phyloP scores from a whole-genome alignment of 441 rosid genomes.

The Populus trichocarpa region DNA sequence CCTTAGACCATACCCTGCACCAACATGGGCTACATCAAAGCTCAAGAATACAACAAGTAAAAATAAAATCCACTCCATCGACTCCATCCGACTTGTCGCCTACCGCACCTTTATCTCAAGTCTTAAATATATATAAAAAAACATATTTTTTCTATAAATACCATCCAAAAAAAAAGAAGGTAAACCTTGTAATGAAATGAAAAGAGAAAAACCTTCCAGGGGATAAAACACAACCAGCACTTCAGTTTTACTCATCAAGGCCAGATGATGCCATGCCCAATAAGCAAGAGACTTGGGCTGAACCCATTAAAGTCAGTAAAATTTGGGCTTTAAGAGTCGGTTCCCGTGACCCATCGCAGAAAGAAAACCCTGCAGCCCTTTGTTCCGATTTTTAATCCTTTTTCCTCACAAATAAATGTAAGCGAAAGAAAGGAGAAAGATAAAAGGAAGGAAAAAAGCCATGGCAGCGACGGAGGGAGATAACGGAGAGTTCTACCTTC shows the following conservation, averaged over 20 bases:
- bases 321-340: background rate
- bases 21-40: no score
- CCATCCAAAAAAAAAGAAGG: background rate
- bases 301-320: background rate
- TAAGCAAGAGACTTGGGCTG: background rate
- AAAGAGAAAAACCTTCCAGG: no score
- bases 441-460: background rate
- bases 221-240: background rate
- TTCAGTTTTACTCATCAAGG: background rate
- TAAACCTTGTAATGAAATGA: background rate
- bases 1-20: background rate
- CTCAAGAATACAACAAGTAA: background rate
- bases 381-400: background rate
- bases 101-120: background rate
- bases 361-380: background rate
- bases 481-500: conserved; percentile 68
- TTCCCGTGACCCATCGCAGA: background rate
- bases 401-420: background rate
- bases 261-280: background rate
- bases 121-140: no score
- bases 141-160: no score
- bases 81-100: background rate
- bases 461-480: conserved; percentile 45
- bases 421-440: background rate
- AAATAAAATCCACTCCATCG: background rate